Conservation (phyloP, 495 filamentous ascomycete genomes). For the Rusavskia elegans region DNA sequence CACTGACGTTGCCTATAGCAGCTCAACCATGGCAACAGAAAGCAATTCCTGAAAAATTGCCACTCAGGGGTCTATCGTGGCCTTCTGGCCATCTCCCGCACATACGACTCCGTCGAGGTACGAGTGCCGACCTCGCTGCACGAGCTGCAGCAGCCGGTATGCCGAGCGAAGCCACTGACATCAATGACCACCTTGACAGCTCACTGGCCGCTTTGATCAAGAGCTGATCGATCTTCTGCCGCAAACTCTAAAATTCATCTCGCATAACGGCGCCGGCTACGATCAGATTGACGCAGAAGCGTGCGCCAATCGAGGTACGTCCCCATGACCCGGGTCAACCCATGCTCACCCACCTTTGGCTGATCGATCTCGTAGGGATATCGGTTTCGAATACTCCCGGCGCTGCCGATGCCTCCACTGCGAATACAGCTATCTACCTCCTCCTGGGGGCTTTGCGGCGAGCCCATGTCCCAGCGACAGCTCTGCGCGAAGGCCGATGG, state of each 20-base stretch:
- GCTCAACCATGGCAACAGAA: conserved; percentile 33
- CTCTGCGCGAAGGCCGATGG: conserved; percentile 45
- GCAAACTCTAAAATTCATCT: conserved; percentile 54
- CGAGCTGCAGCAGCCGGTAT: not conserved
- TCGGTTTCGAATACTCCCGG: conserved; percentile 50
- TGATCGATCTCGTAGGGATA: conserved; percentile 25
- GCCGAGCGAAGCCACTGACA: conserved; percentile 1
- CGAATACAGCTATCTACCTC: conserved; percentile 55
- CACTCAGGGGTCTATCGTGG: conserved; percentile 38
- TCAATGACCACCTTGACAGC: conserved; percentile 18
- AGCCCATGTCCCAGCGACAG: conserved; percentile 43
- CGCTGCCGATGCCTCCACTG: conserved; percentile 56
- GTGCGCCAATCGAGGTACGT: conserved; percentile 39
- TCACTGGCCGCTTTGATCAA: conserved; percentile 42
- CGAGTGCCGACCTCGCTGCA: conserved; percentile 3
- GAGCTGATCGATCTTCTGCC: conserved; percentile 47
- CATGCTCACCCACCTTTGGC: not conserved
- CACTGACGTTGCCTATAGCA: conserved; percentile 22
- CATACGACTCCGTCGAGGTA: conserved; percentile 42
- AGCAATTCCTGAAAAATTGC: conserved; percentile 36
- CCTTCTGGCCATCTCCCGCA: conserved; percentile 41
- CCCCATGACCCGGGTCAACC: not conserved
- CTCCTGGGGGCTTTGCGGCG: conserved; percentile 54
- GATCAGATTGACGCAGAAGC: conserved; percentile 62
- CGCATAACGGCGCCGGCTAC: conserved; percentile 78